Percentiles rank a stretch among this genome's conserved stretches.
Evolutionary conservation across 768 basidiomycete genomes (phyloP).

Genomic region (Pholiota microspora): DNA sequence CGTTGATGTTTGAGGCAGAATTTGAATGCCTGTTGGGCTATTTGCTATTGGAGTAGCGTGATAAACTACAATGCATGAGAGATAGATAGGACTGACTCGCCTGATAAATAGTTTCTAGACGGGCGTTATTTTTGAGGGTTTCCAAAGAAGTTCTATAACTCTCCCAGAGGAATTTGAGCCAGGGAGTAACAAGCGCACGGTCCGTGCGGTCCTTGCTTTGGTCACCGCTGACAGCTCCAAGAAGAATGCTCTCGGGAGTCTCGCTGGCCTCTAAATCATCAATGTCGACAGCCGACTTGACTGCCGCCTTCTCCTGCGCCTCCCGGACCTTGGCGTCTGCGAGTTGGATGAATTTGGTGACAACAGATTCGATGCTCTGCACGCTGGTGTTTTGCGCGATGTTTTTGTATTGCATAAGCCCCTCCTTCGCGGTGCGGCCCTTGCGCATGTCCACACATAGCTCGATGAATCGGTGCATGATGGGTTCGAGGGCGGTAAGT

Average conservation of each 20-base stretch:
- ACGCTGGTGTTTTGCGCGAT: slow-evolving; percentile 94
- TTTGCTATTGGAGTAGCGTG: slow-evolving; percentile 53
- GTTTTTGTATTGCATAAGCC: slow-evolving; percentile 97
- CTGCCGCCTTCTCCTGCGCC: slow-evolving; percentile 85
- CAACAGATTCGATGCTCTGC: slow-evolving; percentile 87
- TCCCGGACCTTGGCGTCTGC: slow-evolving; percentile 81
- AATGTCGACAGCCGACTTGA: slow-evolving; percentile 73
- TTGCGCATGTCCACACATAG: slow-evolving; percentile 95
- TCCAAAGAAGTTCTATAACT: slow-evolving; percentile 94
- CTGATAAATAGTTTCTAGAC: slow-evolving; percentile 93
- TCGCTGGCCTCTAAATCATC: slow-evolving; percentile 96
- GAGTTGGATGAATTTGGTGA: slow-evolving; percentile 80
- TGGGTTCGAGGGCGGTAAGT: slow-evolving; percentile 86
- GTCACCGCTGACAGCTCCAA: slow-evolving; percentile 86
- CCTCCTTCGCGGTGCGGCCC: slow-evolving; percentile 91
- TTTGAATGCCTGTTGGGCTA: slow-evolving; percentile 95
- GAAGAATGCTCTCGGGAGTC: slow-evolving; percentile 88
- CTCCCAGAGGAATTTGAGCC: slow-evolving; percentile 99
- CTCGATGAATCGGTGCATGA: slow-evolving; percentile 93
- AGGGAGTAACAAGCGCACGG: slow-evolving; percentile 91
- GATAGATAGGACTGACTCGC: slow-evolving; percentile 38
- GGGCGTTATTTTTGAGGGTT: slow-evolving; percentile 92
- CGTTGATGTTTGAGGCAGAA: slow-evolving; percentile 93
- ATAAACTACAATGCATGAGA: background rate
- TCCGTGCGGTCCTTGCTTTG: slow-evolving; percentile 95